Conservation (phyloP, 2,329 filamentous ascomycete genomes). For the Alternaria ethzedia region DNA sequence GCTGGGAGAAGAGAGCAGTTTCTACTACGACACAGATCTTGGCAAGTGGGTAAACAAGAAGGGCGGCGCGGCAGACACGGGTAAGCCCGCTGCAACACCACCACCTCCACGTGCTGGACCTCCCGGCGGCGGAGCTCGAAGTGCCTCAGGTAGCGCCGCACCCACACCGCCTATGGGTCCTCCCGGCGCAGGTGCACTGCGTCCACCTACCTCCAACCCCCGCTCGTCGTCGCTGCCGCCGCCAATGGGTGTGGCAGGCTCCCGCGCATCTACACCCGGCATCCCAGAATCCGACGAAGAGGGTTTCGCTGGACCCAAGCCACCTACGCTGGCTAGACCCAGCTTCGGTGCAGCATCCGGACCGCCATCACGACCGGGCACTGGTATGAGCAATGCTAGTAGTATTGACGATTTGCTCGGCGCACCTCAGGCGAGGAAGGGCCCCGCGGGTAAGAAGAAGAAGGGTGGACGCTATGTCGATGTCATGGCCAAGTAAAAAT, state of each 20-base stretch:
- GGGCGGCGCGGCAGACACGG: conserved; percentile 66
- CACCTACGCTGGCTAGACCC: conserved; percentile 34
- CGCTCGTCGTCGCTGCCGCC: conserved; percentile 48
- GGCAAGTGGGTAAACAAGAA: conserved; percentile 99
- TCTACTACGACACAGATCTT: conserved; percentile 93
- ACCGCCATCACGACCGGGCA: conserved; percentile 62
- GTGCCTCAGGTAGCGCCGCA: conserved; percentile 58
- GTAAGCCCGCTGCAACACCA: conserved; percentile 66
- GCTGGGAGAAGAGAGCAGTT: conserved; percentile 88
- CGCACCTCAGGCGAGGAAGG: conserved; percentile 72
- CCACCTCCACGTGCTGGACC: conserved; percentile 74
- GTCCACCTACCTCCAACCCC: conserved; percentile 26
- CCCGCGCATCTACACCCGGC: conserved; percentile 43
- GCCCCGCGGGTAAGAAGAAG: conserved; percentile 64
- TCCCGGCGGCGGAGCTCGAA: conserved; percentile 43
- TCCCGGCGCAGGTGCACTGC: conserved; percentile 18
- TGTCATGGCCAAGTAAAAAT: conserved; percentile 57
- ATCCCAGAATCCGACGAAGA: conserved; percentile 38
- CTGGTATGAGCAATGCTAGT: conserved; percentile 88
- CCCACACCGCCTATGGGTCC: conserved; percentile 16
- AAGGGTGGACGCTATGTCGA: conserved; percentile 92
- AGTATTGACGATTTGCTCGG: conserved; percentile 93
- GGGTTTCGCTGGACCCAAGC: conserved; percentile 22
- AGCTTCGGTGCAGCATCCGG: conserved; percentile 33
- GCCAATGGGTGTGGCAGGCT: conserved; percentile 35